phyloP scores from a whole-genome alignment of 148 eudicot genomes.

The Rheum nobile region DNA sequence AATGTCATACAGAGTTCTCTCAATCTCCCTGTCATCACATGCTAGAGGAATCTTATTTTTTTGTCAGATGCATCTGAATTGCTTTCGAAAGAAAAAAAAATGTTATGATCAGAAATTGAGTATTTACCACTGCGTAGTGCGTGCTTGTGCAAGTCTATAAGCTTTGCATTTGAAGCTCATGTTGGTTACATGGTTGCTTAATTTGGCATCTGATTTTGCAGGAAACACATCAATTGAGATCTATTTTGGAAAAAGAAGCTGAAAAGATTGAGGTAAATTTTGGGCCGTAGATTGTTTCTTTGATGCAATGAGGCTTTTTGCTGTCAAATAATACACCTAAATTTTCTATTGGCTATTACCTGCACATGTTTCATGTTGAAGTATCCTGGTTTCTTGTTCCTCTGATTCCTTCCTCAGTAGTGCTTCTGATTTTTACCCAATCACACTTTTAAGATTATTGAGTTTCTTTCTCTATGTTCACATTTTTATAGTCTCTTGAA shows the following conservation, averaged over 20 bases:
- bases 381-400: background rate
- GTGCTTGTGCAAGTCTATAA: background rate
- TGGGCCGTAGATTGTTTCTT: background rate
- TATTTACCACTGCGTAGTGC: background rate
- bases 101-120: background rate
- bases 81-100: background rate
- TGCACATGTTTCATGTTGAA: background rate
- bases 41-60: background rate
- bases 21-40: background rate
- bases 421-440: background rate
- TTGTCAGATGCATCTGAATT: background rate
- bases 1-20: background rate
- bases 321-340: background rate
- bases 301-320: background rate
- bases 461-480: background rate
- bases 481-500: background rate
- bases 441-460: background rate
- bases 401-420: background rate
- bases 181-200: constrained; percentile 1
- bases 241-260: constrained; percentile 57
- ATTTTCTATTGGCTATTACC: background rate
- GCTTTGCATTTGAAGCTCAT: background rate
- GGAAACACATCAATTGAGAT: constrained; percentile 78
- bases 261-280: constrained; percentile 60
- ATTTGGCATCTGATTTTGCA: constrained; percentile 15